Percentiles rank a stretch among this genome's conserved stretches.
Evolutionary conservation across 139 green algal species (phyloP).

Genomic region (Ulvella scutata): DNA sequence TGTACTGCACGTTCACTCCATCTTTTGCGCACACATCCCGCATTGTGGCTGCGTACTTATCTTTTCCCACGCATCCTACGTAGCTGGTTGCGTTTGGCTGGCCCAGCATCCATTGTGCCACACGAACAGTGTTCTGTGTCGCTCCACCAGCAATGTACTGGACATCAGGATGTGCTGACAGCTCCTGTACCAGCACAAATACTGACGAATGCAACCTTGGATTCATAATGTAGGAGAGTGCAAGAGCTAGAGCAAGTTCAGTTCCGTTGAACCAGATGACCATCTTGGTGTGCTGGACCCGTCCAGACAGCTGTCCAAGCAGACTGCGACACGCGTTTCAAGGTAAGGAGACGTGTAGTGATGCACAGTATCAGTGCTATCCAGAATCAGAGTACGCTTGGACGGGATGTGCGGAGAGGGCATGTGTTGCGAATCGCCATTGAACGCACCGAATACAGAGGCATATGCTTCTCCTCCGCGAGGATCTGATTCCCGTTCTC

Average conservation of each 20-base stretch:
- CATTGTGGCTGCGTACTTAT: constrained; percentile 81
- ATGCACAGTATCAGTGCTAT: too few relatives aligned
- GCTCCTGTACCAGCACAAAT: constrained; percentile 61
- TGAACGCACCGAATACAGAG: constrained; percentile 64
- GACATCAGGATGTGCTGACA: constrained; percentile 54
- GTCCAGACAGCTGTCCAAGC: too few relatives aligned
- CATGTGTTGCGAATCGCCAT: too few relatives aligned
- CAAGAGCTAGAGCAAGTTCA: too few relatives aligned
- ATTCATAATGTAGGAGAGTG: too few relatives aligned
- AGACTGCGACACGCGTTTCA: too few relatives aligned
- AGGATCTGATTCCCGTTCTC: constrained; percentile 93
- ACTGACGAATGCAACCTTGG: too few relatives aligned
- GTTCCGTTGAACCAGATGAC: too few relatives aligned
- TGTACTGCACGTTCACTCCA: constrained; percentile 73
- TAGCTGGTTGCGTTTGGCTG: constrained; percentile 66
- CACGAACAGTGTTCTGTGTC: constrained; percentile 91
- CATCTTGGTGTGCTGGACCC: too few relatives aligned
- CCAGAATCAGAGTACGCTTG: too few relatives aligned
- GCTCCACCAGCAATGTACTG: constrained; percentile 96
- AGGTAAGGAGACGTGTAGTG: too few relatives aligned
- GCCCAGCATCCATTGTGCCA: constrained; percentile 97
- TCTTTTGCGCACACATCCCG: constrained; percentile 42
- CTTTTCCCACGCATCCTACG: constrained; percentile 93
- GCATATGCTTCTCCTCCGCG: constrained; percentile 90
- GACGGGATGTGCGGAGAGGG: too few relatives aligned